A percentile compares a stretch with the other conserved stretches of the same genome.
These are phyloP conservation scores for Blastocrithidia nonstop DNA, from an alignment of 208 protist genomes.

Conservation along the genomic window DNA sequence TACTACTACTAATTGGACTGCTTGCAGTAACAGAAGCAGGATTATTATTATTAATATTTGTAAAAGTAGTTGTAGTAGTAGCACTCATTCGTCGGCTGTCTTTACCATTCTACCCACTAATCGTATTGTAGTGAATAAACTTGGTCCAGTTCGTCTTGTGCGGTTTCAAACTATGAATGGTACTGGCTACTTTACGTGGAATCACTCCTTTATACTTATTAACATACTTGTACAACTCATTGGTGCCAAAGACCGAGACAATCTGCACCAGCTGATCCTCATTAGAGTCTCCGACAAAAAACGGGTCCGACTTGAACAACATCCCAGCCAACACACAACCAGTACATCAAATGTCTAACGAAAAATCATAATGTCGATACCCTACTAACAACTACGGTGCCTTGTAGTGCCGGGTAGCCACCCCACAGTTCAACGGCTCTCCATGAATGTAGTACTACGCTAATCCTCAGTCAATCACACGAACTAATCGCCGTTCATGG, in stretches of 20 bases:
- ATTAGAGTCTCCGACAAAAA: slow-evolving; percentile 98
- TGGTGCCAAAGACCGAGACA: slow-evolving; percentile 91
- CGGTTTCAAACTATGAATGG: slow-evolving; percentile 10
- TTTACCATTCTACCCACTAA: too few relatives aligned
- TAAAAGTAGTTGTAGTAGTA: too few relatives aligned
- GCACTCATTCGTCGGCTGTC: too few relatives aligned
- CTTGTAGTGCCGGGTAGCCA: slow-evolving; percentile 98
- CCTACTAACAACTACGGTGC: slow-evolving; percentile 97
- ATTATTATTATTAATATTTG: slow-evolving; percentile 10
- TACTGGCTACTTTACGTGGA: slow-evolving; percentile 59
- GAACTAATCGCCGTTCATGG: slow-evolving; percentile 86
- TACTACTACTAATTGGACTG: too few relatives aligned
- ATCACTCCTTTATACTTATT: slow-evolving; percentile 94
- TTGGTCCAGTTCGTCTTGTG: slow-evolving; percentile 18
- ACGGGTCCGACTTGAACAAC: slow-evolving; percentile 96
- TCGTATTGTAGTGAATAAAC: slow-evolving; percentile 20
- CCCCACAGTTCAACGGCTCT: slow-evolving; percentile 96
- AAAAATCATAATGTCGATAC: slow-evolving; percentile 98
- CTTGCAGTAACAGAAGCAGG: slow-evolving; percentile 7
- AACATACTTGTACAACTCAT: slow-evolving; percentile 88
- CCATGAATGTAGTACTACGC: slow-evolving; percentile 99
- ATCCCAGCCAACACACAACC: slow-evolving; percentile 98
- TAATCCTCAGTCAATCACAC: slow-evolving; percentile 97
- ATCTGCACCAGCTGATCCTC: slow-evolving; percentile 97
- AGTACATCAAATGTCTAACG: slow-evolving; percentile 98